Percentiles rank a stretch among this genome's conserved stretches.
Evolutionary conservation across 495 filamentous ascomycete genomes (phyloP).

Genomic region (Aspergillus avenaceus): DNA sequence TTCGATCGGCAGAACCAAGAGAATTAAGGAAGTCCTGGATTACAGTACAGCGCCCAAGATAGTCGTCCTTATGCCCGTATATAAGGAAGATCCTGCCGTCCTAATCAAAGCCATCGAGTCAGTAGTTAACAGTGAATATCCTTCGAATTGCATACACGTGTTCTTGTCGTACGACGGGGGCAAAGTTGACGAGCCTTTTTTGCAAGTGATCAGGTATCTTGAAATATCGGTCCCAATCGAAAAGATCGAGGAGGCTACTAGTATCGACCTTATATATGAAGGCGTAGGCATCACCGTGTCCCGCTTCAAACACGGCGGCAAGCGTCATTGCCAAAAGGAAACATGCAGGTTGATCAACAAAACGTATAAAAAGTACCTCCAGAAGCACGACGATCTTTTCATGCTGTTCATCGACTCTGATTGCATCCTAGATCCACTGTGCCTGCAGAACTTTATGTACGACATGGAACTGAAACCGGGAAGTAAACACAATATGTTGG

Average conservation of each 20-base stretch:
- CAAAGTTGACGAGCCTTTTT: constrained; percentile 81
- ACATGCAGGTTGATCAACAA: constrained; percentile 95
- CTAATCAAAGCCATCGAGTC: constrained; percentile 87
- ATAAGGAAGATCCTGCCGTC: constrained; percentile 87
- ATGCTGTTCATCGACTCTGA: constrained; percentile 98
- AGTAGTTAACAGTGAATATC: constrained; percentile 92
- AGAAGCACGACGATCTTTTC: constrained; percentile 87
- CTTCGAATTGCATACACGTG: constrained; percentile 87
- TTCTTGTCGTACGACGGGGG: constrained; percentile 96
- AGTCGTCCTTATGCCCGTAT: constrained; percentile 96
- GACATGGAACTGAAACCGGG: constrained; percentile 98
- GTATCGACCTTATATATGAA: constrained; percentile 85
- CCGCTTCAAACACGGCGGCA: constrained; percentile 89
- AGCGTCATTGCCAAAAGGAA: constrained; percentile 87
- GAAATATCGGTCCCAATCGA: constrained; percentile 76
- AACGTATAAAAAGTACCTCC: constrained; percentile 85
- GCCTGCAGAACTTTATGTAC: constrained; percentile 97
- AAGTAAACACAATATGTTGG: constrained; percentile 88
- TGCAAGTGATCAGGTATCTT: constrained; percentile 82
- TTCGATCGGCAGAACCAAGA: constrained; percentile 72
- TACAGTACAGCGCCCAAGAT: constrained; percentile 87
- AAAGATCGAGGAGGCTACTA: too few species aligned
- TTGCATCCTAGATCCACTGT: constrained; percentile 89
- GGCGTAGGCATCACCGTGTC: constrained; percentile 85
- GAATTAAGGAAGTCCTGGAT: constrained; percentile 80